Evolutionary conservation across 1,284 basidiomycete species (phyloP).

Genomic region (Thelephora terrestris): DNA sequence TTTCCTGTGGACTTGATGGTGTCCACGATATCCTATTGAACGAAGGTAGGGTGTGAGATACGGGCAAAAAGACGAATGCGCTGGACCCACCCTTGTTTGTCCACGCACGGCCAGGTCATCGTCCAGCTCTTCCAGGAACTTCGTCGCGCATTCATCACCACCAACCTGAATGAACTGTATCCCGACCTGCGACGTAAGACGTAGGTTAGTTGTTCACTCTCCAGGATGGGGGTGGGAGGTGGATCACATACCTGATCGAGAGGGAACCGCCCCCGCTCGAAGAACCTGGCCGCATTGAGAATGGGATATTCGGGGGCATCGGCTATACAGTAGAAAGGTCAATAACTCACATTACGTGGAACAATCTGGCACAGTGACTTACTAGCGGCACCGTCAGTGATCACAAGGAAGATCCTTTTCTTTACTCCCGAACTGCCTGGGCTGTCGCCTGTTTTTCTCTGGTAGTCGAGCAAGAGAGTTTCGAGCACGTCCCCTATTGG

Average conservation of each 20-base stretch:
- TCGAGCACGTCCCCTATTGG: conserved; percentile 33
- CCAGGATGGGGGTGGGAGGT: background rate
- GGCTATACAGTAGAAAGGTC: conserved; percentile 21
- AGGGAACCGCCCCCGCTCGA: conserved; percentile 39
- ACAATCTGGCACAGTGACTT: conserved; percentile 9
- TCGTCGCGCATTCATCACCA: conserved; percentile 30
- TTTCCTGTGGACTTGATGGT: conserved; percentile 40
- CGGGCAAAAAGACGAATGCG: conserved; percentile 47
- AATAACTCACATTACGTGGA: background rate
- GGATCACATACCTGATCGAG: conserved; percentile 34
- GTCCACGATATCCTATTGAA: conserved; percentile 42
- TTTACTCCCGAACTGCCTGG: conserved; percentile 27
- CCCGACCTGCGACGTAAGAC: conserved; percentile 27
- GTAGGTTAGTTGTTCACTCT: too few species aligned
- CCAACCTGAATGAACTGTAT: conserved; percentile 60
- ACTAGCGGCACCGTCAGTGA: conserved; percentile 44
- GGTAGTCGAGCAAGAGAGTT: conserved; percentile 29
- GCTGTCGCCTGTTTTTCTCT: conserved; percentile 21
- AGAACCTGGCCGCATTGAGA: conserved; percentile 34
- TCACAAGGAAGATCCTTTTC: conserved; percentile 33
- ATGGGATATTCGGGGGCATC: conserved; percentile 43
- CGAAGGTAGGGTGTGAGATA: conserved; percentile 31
- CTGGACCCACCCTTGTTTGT: conserved; percentile 23
- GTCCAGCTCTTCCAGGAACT: conserved; percentile 39
- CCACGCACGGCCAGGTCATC: conserved; percentile 27